phyloP scores from a whole-genome alignment of 495 filamentous ascomycete genomes.

The Aspergillus asperescens region DNA sequence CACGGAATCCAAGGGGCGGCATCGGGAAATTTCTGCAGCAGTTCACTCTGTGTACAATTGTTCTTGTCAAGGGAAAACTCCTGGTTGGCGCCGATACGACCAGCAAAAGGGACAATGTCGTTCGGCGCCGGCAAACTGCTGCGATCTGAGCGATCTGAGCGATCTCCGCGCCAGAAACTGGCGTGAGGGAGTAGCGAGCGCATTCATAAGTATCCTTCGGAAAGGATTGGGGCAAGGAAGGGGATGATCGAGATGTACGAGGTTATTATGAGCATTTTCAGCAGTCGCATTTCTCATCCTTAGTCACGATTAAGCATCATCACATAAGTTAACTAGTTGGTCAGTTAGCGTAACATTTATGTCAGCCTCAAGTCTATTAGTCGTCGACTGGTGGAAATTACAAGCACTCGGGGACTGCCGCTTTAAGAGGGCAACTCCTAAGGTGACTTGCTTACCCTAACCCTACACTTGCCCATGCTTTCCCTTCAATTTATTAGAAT shows the following conservation, averaged over 20 bases:
- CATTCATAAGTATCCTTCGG: not conserved
- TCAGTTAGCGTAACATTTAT: too few relatives aligned
- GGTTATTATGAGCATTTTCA: not conserved
- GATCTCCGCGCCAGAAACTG: not conserved
- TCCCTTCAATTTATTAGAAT: too few relatives aligned
- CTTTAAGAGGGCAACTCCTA: too few relatives aligned
- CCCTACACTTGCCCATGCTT: too few relatives aligned
- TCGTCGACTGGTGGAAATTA: too few relatives aligned
- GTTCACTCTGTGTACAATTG: conserved; percentile 30
- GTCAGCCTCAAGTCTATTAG: too few relatives aligned
- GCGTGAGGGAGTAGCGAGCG: not conserved
- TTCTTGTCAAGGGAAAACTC: conserved; percentile 37
- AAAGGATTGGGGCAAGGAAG: not conserved
- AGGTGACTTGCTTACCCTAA: too few relatives aligned
- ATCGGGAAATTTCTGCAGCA: conserved; percentile 40
- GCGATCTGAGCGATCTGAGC: too few relatives aligned
- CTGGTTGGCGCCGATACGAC: conserved; percentile 47
- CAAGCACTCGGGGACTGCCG: too few relatives aligned
- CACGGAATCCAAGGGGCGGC: conserved; percentile 39
- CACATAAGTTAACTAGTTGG: not conserved
- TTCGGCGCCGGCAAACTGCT: not conserved
- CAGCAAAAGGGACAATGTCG: conserved; percentile 36
- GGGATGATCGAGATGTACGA: not conserved
- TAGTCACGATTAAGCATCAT: not conserved
- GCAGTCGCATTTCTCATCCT: not conserved